These are phyloP conservation scores for Flueggea neowawraea DNA, from an alignment of 441 rosid genomes.

Conservation along the genomic window DNA sequence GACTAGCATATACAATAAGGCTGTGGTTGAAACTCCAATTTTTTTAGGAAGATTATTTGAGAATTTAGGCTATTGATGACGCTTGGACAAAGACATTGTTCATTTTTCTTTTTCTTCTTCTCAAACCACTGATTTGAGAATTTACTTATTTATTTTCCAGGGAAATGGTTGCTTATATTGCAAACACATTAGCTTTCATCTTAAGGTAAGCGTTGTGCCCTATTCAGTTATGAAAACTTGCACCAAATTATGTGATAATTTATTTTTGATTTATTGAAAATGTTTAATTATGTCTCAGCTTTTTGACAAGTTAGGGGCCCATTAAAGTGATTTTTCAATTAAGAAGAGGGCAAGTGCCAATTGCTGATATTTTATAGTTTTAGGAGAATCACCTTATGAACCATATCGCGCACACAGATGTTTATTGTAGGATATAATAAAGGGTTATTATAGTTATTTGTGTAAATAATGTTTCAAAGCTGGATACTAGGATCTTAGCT, in stretches of 20 bases:
- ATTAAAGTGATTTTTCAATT: too few relatives aligned
- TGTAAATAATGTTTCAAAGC: too few relatives aligned
- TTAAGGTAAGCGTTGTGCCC: conserved; percentile 54
- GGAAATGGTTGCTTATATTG: conserved; percentile 97
- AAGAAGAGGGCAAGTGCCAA: too few relatives aligned
- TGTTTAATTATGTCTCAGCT: too few relatives aligned
- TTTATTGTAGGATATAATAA: too few relatives aligned
- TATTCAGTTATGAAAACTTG: neutral
- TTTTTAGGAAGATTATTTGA: neutral
- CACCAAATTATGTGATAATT: neutral
- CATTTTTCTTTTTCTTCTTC: too few relatives aligned
- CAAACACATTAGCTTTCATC: conserved; percentile 85
- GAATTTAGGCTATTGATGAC: too few relatives aligned
- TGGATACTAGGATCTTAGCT: too few relatives aligned
- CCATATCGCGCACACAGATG: too few relatives aligned
- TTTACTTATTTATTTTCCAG: conserved; percentile 33
- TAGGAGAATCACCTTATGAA: neutral
- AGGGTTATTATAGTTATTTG: too few relatives aligned
- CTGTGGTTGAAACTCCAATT: neutral
- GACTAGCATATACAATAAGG: neutral
- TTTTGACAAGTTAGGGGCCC: too few relatives aligned
- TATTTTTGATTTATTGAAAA: neutral
- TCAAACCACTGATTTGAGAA: neutral
- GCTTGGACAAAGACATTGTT: neutral
- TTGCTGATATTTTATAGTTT: too few relatives aligned